Evolutionary conservation across 768 basidiomycete genomes (phyloP).

Genomic region (Tylopilus sp.): DNA sequence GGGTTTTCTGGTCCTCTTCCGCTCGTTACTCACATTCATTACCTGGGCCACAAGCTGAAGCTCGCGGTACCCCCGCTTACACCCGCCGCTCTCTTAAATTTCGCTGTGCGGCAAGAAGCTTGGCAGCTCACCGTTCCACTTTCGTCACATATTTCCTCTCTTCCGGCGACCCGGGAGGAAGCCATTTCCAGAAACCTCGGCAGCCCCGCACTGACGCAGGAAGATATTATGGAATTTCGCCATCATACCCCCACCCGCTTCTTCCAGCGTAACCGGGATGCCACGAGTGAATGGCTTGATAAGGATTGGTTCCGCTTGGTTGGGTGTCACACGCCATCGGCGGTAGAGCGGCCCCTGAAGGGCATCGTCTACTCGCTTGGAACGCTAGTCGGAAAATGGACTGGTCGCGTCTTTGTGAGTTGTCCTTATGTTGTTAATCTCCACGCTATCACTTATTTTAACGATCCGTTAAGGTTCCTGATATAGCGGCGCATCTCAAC

Average conservation of each 20-base stretch:
- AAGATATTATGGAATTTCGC: constrained; percentile 41
- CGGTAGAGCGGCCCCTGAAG: constrained; percentile 34
- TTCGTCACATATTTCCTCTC: constrained; percentile 15
- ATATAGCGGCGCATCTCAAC: constrained; percentile 22
- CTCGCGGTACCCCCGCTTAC: constrained; percentile 41
- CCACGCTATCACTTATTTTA: constrained; percentile 20
- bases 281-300: constrained; percentile 36
- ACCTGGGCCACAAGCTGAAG: constrained; percentile 40
- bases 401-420: constrained; percentile 45
- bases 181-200: constrained; percentile 27
- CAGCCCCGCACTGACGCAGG: constrained; percentile 34
- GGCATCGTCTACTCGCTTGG: constrained; percentile 44
- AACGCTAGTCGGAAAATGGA: constrained; percentile 43
- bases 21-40: constrained; percentile 31
- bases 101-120: constrained; percentile 36
- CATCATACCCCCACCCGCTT: constrained; percentile 33
- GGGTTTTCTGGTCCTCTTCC: constrained; percentile 35
- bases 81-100: constrained; percentile 38
- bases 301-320: constrained; percentile 48
- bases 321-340: constrained; percentile 38
- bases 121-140: constrained; percentile 30
- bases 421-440: constrained; percentile 4
- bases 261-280: constrained; percentile 18
- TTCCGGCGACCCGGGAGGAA: constrained; percentile 36
- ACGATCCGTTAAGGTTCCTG: constrained; percentile 22